Base-by-base conservation (phyloP, 2,329 filamentous ascomycete species). In the Claviceps purpurea region DNA sequence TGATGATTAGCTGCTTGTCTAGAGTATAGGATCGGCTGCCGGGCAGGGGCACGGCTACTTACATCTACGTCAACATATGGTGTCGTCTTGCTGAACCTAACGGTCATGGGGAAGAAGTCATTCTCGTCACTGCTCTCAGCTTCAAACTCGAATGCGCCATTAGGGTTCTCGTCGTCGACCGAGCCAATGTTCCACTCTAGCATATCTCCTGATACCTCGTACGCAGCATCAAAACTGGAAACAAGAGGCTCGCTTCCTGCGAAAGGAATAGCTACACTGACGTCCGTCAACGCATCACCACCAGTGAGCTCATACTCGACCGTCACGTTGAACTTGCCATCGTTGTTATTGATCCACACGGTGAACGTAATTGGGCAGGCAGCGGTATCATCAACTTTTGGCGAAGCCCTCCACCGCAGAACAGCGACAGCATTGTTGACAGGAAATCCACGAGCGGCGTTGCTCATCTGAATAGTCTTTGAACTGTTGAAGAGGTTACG, bases 71-170 rank as follows among this genome's bases (percentile, higher is more conserved):
- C 89, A 49, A 97, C 79, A 67, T 88, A 95, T 30, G 93, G 91
- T 54, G 78, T 81, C 43, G 81, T 78, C 77, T 95, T 96, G 57
- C 81, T 84, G 70, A 98, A 98, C 51, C 83, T 79, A 55, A 97
- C 83, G 51, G 80, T 85, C 90, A 98, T 97, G 1, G 93, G 93
- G 82, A 98, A 98, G 73, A 97, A 97, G 61, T 96, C 90, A 52
- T 88, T 84, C 65, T 97, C 93, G 59, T 90, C 87, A 52, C 82
- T 80, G 11, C 87, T 87, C 66, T 87, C 82, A 1, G 89, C 89
- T 69, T 97, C 93, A 59, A 98, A 97, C 67, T 98, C 93, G 63
- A 98, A 97, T 47, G 87, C 85, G 18, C 93, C 93, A 42, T 76
- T 89, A 18, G 83, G 72, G 65, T 93, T 95, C 53, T 84, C 84